phyloP scores from a whole-genome alignment of 352 stramenopile genomes.

The Discostella stelligera region DNA sequence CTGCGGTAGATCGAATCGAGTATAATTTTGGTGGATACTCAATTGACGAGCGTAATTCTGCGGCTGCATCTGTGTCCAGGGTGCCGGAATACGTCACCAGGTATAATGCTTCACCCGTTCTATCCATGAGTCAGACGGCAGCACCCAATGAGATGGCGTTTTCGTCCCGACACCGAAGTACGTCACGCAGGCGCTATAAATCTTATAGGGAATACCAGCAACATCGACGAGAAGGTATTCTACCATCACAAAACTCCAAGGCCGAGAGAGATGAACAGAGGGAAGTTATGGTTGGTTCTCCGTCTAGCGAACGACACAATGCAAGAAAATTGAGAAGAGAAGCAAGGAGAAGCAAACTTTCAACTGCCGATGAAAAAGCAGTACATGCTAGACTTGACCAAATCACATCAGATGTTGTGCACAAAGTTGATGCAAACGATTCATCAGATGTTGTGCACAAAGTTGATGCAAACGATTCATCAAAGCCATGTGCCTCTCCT shows the following conservation, averaged over 20 bases:
- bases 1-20: background rate
- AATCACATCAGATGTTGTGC: background rate
- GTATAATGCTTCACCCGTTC: background rate
- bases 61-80: background rate
- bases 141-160: background rate
- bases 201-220: constrained; percentile 4
- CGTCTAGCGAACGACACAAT: background rate
- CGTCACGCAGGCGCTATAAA: constrained; percentile 7
- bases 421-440: background rate
- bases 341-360: constrained; percentile 18
- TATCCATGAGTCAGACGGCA: background rate
- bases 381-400: background rate
- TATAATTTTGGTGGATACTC: background rate
- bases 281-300: background rate
- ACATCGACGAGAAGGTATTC: constrained; percentile 1
- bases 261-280: background rate
- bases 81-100: background rate
- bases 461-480: background rate
- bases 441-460: background rate
- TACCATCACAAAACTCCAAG: background rate
- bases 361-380: background rate
- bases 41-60: background rate
- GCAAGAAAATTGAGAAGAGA: constrained; percentile 26
- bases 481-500: background rate
- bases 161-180: constrained; percentile 1